These are phyloP conservation scores for Eleusine coracana DNA, from an alignment of 176 grass and related monocot species.

Conservation along the genomic window DNA sequence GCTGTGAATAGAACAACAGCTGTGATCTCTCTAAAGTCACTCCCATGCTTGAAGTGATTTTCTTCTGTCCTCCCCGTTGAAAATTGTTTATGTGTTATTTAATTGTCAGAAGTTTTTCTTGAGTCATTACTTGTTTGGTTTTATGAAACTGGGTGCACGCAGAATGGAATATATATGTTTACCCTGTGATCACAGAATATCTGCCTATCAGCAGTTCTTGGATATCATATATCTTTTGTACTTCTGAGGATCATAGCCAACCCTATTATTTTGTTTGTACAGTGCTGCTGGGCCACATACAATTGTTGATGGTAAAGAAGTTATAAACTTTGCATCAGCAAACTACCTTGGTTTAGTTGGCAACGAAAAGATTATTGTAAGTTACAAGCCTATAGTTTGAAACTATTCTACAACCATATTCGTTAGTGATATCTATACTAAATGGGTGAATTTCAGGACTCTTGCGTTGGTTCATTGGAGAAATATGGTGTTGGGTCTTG, in stretches of 20 bases:
- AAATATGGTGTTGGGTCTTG: slow-evolving; percentile 99
- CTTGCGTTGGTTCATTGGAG: slow-evolving; percentile 81
- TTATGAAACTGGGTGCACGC: slow-evolving; percentile 1
- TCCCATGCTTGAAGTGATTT: slow-evolving; percentile 16
- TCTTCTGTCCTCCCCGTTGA: neutral
- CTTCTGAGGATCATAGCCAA: slow-evolving; percentile 26
- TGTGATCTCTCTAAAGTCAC: neutral
- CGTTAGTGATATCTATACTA: slow-evolving; percentile 35
- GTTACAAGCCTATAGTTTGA: slow-evolving; percentile 41
- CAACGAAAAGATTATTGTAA: slow-evolving; percentile 89
- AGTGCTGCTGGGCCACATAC: slow-evolving; percentile 88
- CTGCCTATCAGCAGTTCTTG: slow-evolving; percentile 30
- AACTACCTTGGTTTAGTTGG: slow-evolving; percentile 96
- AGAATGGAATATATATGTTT: slow-evolving; percentile 5
- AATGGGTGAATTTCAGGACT: slow-evolving; percentile 58
- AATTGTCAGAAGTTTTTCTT: slow-evolving; percentile 1
- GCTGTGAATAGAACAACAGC: neutral
- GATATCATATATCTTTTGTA: neutral
- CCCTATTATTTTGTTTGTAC: slow-evolving; percentile 38
- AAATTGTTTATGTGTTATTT: slow-evolving; percentile 27
- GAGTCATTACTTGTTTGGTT: neutral
- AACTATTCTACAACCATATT: slow-evolving; percentile 8
- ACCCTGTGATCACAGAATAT: slow-evolving; percentile 17
- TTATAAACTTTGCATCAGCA: slow-evolving; percentile 92
- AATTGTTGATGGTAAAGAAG: slow-evolving; percentile 84